Conservation (phyloP, 371 early-diverging fungal genomes). For the Lichtheimia hyalospora region DNA sequence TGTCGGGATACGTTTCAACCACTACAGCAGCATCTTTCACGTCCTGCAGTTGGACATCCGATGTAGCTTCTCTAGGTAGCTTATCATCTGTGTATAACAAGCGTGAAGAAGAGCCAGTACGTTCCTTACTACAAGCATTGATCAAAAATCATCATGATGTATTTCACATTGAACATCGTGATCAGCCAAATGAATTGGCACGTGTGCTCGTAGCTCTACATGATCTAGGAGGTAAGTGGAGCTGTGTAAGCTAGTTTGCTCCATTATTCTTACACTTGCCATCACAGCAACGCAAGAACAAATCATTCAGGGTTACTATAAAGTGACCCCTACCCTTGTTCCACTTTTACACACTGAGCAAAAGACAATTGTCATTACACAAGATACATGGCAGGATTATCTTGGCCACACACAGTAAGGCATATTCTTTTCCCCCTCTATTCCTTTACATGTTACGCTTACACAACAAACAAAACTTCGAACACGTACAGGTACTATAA, state of each 20-base stretch:
- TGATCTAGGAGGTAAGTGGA: constrained; percentile 29
- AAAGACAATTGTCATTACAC: background rate
- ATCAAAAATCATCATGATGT: constrained; percentile 21
- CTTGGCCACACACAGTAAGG: constrained; percentile 7
- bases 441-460: background rate
- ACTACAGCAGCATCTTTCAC: background rate
- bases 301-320: constrained; percentile 9
- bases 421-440: too few species aligned
- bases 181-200: constrained; percentile 31
- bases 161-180: constrained; percentile 37
- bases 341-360: constrained; percentile 10
- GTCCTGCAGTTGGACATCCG: background rate
- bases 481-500: constrained; percentile 19
- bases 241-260: background rate
- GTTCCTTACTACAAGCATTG: constrained; percentile 10
- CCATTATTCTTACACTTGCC: background rate
- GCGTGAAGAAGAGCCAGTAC: background rate
- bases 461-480: too few species aligned
- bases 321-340: constrained; percentile 10
- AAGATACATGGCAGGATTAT: constrained; percentile 4
- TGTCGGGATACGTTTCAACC: background rate
- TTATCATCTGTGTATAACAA: too few species aligned
- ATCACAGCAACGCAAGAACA: constrained; percentile 6
- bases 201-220: constrained; percentile 33
- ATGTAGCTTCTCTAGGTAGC: too few species aligned